These are phyloP conservation scores for Kurtzmaniella quercitrusa DNA, from an alignment of 1,139 yeast species.

Conservation along the genomic window DNA sequence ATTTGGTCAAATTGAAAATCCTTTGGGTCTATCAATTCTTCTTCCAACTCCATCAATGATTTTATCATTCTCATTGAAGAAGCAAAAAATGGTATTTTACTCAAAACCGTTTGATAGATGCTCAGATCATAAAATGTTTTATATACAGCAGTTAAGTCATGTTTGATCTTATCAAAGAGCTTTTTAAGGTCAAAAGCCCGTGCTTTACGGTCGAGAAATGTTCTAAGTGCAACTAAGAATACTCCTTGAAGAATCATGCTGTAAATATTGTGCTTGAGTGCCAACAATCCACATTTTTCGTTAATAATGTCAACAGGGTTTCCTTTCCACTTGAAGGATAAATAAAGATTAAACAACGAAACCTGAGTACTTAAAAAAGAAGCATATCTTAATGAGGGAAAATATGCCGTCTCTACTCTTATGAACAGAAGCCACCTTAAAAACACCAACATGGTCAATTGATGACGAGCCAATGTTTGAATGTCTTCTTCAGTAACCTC, in stretches of 20 bases:
- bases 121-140: neutral
- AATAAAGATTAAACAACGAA: slow-evolving; percentile 23
- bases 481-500: slow-evolving; percentile 10
- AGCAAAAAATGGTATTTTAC: neutral
- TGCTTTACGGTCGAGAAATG: neutral
- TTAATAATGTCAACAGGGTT: slow-evolving; percentile 14
- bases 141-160: slow-evolving; percentile 1
- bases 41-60: neutral
- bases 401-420: slow-evolving; percentile 27
- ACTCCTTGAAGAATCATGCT: neutral
- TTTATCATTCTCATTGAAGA: neutral
- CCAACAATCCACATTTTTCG: slow-evolving; percentile 11
- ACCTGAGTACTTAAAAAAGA: slow-evolving; percentile 25
- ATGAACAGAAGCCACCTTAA: slow-evolving; percentile 32
- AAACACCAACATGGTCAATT: slow-evolving; percentile 16
- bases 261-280: neutral
- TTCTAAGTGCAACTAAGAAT: neutral
- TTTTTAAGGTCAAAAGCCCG: neutral
- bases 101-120: neutral
- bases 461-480: slow-evolving; percentile 19
- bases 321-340: slow-evolving; percentile 14
- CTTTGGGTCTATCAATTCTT: neutral
- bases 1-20: slow-evolving; percentile 1
- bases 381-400: slow-evolving; percentile 29
- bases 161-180: neutral